Percentiles rank a stretch among this genome's conserved stretches.
Conservation (phyloP, 768 basidiomycete species). For the Pisolithus tinctorius region DNA sequence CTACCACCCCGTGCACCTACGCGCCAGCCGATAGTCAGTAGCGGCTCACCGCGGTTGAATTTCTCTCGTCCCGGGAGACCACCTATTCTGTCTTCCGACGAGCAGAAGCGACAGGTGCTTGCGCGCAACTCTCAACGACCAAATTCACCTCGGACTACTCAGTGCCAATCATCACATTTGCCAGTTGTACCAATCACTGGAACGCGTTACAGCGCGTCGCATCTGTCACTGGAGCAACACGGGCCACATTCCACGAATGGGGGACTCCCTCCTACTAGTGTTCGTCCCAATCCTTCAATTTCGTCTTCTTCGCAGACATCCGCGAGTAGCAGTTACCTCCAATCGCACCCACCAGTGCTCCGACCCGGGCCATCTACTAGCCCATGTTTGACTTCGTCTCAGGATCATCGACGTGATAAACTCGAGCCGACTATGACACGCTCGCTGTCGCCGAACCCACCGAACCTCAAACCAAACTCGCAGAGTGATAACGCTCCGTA, state of each 20-base stretch:
- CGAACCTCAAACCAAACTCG: slow-evolving; percentile 9
- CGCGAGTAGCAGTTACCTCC: slow-evolving; percentile 11
- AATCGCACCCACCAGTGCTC: slow-evolving; percentile 30
- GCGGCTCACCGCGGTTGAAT: slow-evolving; percentile 39
- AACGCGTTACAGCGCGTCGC: slow-evolving; percentile 3
- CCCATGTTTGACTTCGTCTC: slow-evolving; percentile 55
- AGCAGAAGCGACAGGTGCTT: slow-evolving; percentile 39
- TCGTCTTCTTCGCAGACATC: slow-evolving; percentile 11
- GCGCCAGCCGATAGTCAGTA: slow-evolving; percentile 38
- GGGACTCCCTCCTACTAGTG: neutral
- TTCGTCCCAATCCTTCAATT: slow-evolving; percentile 12
- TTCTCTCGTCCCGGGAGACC: slow-evolving; percentile 60
- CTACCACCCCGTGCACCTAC: slow-evolving; percentile 17
- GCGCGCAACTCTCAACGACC: slow-evolving; percentile 50
- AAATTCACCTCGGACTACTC: slow-evolving; percentile 24
- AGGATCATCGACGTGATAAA: slow-evolving; percentile 55
- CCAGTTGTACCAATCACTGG: slow-evolving; percentile 21
- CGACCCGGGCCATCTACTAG: slow-evolving; percentile 33
- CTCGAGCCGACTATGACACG: slow-evolving; percentile 38
- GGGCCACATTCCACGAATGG: neutral
- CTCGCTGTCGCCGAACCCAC: slow-evolving; percentile 8
- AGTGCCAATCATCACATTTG: slow-evolving; percentile 1
- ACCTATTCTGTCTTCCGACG: slow-evolving; percentile 31
- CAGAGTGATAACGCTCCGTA: slow-evolving; percentile 13
- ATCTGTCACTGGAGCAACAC: neutral